Conservation (phyloP, 208 protist genomes). For the Wallacemonas sp. region DNA sequence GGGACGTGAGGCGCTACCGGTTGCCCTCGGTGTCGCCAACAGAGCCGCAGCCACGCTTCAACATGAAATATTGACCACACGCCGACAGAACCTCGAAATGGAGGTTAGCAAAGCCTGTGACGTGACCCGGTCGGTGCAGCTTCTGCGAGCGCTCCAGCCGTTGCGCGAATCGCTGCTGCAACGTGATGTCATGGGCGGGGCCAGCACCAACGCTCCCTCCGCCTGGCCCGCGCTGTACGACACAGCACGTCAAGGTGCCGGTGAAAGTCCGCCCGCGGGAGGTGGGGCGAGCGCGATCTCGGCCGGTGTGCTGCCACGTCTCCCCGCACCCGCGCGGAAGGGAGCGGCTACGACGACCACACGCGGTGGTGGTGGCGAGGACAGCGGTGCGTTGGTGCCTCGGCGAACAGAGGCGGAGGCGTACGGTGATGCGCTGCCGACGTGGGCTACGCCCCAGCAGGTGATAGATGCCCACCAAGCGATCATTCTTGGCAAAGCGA, state of each 20-base stretch:
- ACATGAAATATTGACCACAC: slow-evolving; percentile 29
- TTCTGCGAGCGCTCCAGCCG: slow-evolving; percentile 35
- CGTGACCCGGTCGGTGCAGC: slow-evolving; percentile 40
- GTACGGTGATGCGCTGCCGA: neutral
- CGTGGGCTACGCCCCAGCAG: slow-evolving; percentile 21
- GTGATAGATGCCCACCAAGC: slow-evolving; percentile 38
- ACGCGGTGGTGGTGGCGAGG: neutral
- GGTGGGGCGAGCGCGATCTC: too few relatives aligned
- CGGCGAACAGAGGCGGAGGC: neutral
- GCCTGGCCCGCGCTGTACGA: slow-evolving; percentile 8
- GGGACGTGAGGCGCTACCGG: slow-evolving; percentile 34
- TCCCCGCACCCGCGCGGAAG: too few relatives aligned
- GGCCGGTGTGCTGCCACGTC: too few relatives aligned
- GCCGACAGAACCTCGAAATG: slow-evolving; percentile 34
- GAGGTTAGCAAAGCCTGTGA: slow-evolving; percentile 37
- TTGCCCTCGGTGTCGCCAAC: slow-evolving; percentile 49
- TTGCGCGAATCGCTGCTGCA: slow-evolving; percentile 35
- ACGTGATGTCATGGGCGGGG: slow-evolving; percentile 20
- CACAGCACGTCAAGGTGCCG: too few relatives aligned
- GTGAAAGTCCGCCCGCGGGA: too few relatives aligned
- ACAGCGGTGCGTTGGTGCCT: neutral
- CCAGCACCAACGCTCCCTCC: slow-evolving; percentile 5
- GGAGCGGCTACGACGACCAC: too few relatives aligned
- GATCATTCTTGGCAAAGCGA: slow-evolving; percentile 37
- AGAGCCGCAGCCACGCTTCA: slow-evolving; percentile 34